phyloP scores from a whole-genome alignment of 139 green algal genomes.

The Haematococcus lacustris region DNA sequence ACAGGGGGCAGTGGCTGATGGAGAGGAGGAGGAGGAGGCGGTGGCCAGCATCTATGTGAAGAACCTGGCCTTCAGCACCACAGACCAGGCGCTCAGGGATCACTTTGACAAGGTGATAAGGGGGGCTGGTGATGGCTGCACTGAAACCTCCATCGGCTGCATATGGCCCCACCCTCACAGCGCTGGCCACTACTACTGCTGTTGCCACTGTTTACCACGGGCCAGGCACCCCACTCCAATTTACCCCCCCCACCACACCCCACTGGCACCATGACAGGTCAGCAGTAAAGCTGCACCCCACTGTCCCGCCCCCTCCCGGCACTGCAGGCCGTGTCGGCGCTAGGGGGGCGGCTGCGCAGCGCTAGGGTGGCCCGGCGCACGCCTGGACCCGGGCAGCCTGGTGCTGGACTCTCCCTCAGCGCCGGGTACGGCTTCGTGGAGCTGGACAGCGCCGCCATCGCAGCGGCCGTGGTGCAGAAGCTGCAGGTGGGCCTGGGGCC shows the following conservation, averaged over 20 bases:
- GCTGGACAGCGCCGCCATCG: conserved; percentile 54
- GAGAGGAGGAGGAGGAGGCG: conserved; percentile 21
- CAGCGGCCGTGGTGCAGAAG: conserved; percentile 53
- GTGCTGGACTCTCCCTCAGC: not conserved
- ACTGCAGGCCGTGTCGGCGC: conserved; percentile 31
- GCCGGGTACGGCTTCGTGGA: conserved; percentile 90
- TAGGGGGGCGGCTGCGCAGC: conserved; percentile 46
- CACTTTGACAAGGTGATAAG: conserved; percentile 63
- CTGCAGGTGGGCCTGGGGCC: conserved; percentile 45
- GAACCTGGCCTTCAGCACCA: conserved; percentile 87
- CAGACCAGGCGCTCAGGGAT: conserved; percentile 47
- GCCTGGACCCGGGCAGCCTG: not conserved
- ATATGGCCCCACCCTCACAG: not conserved
- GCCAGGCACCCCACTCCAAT: no score
- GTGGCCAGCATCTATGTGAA: conserved; percentile 85
- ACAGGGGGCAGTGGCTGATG: no score
- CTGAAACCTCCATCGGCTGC: not conserved
- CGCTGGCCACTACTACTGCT: not conserved
- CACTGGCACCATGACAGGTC: no score
- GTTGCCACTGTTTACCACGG: no score
- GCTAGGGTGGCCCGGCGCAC: conserved; percentile 24
- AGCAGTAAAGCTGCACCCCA: no score
- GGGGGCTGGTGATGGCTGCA: not conserved
- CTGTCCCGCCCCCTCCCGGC: no score
- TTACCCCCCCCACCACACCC: no score